A percentile compares a stretch with the other conserved stretches of the same genome.
Conservation (phyloP, 2,329 filamentous ascomycete genomes). For the Fusarium brevicatenulatum region DNA sequence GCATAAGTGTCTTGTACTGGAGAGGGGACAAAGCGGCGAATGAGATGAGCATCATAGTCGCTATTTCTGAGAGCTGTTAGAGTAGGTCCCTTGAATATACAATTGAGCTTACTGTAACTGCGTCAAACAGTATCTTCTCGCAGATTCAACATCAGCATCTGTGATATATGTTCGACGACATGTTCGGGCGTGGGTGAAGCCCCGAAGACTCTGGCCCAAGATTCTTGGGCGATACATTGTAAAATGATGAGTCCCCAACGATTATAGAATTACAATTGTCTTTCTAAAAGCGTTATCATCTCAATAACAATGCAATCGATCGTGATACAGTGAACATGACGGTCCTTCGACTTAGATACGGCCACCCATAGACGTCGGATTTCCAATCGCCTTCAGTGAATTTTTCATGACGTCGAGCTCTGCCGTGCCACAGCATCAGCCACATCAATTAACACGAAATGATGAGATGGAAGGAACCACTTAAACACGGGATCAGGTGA, state of each 20-base stretch:
- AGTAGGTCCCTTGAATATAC: not conserved
- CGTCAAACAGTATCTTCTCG: constrained; percentile 63
- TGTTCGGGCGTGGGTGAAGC: constrained; percentile 45
- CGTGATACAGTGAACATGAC: constrained; percentile 25
- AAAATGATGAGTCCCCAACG: not conserved
- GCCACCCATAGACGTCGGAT: constrained; percentile 40
- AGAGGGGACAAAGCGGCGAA: constrained; percentile 84
- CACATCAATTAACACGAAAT: constrained; percentile 21
- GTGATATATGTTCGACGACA: constrained; percentile 58
- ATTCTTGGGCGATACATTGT: constrained; percentile 54
- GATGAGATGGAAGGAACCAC: not conserved
- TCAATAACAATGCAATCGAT: constrained; percentile 5
- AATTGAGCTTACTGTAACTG: constrained; percentile 59
- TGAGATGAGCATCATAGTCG: constrained; percentile 87
- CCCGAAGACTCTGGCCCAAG: constrained; percentile 52
- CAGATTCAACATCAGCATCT: constrained; percentile 62
- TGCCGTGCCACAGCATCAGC: constrained; percentile 24
- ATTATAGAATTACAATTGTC: not conserved
- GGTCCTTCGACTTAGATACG: constrained; percentile 22
- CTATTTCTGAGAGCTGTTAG: constrained; percentile 69
- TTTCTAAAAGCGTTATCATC: not conserved
- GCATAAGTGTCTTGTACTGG: constrained; percentile 84
- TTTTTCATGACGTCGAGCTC: constrained; percentile 46
- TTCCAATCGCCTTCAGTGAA: constrained; percentile 37
- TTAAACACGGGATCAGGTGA: constrained; percentile 54